Percentiles rank a stretch among this genome's conserved stretches.
phyloP scores from a whole-genome alignment of 73 alveolate genomes.

The Paramecium primaurelia region DNA sequence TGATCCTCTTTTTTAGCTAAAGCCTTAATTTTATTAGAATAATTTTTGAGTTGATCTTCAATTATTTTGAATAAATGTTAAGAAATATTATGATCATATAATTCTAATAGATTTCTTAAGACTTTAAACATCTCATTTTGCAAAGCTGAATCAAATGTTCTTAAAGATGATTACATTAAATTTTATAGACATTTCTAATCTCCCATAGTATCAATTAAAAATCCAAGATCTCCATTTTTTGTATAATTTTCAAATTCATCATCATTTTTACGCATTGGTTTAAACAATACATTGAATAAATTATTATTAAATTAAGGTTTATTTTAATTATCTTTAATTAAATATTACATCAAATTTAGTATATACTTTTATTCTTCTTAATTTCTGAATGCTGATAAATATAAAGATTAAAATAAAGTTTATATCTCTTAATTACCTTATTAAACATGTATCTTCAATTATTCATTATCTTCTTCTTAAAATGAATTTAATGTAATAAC shows the following conservation, averaged over 20 bases:
- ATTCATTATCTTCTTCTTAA: background rate
- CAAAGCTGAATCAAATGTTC: background rate
- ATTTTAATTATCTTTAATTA: background rate
- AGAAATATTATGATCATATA: background rate
- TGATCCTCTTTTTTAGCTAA: slow-evolving; percentile 26
- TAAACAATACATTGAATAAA: background rate
- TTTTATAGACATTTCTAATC: background rate
- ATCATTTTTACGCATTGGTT: slow-evolving; percentile 28
- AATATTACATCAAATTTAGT: background rate
- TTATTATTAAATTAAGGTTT: slow-evolving; percentile 2
- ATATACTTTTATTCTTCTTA: background rate
- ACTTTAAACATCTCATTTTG: background rate
- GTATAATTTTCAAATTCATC: slow-evolving; percentile 45
- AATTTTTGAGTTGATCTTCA: background rate
- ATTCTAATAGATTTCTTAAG: background rate
- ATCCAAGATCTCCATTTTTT: slow-evolving; percentile 40
- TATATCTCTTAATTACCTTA: slow-evolving; percentile 20
- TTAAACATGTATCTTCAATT: background rate
- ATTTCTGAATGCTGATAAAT: slow-evolving; percentile 9
- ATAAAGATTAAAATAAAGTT: background rate
- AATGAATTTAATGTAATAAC: slow-evolving; percentile 16
- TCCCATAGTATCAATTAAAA: slow-evolving; percentile 27
- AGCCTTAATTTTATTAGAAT: background rate
- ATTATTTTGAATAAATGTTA: background rate
- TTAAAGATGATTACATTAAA: background rate